Percentiles rank a stretch among this genome's conserved stretches.
These are phyloP conservation scores for Tephrocybe sp. DNA, from an alignment of 768 basidiomycete species.

Conservation along the genomic window DNA sequence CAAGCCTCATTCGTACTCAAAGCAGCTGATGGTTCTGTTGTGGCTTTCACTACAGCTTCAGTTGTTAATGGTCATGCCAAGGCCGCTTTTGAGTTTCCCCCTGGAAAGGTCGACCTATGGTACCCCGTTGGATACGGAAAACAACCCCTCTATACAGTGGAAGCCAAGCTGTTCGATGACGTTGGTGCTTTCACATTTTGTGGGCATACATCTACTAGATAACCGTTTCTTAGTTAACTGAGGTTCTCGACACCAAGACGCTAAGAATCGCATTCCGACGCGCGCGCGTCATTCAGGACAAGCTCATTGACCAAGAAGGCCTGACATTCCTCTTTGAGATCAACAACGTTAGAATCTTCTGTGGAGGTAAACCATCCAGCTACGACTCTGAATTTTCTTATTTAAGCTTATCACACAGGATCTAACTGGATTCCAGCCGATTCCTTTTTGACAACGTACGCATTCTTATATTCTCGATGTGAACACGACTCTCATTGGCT, in stretches of 20 bases:
- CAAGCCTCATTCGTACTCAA: constrained; percentile 50
- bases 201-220: too few relatives aligned
- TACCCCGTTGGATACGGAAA: constrained; percentile 82
- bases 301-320: constrained; percentile 73
- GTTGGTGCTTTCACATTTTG: constrained; percentile 45
- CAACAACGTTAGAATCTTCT: constrained; percentile 86
- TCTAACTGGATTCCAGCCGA: constrained; percentile 97
- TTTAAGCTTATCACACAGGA: constrained; percentile 50
- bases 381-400: too few relatives aligned
- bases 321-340: constrained; percentile 88
- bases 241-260: constrained; percentile 49
- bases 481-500: background rate
- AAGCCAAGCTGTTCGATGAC: constrained; percentile 51
- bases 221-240: constrained; percentile 49
- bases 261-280: constrained; percentile 79
- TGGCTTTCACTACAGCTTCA: constrained; percentile 37
- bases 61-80: constrained; percentile 35
- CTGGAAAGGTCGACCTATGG: constrained; percentile 75
- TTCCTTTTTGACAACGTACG: constrained; percentile 82
- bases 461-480: background rate
- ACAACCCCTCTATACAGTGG: constrained; percentile 74
- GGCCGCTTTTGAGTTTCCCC: constrained; percentile 47
- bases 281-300: constrained; percentile 79
- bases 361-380: constrained; percentile 57
- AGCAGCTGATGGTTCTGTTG: constrained; percentile 45